A percentile compares a stretch with the other conserved stretches of the same genome.
These are phyloP conservation scores for Lactifluus volemus DNA, from an alignment of 768 basidiomycete genomes.

Conservation along the genomic window DNA sequence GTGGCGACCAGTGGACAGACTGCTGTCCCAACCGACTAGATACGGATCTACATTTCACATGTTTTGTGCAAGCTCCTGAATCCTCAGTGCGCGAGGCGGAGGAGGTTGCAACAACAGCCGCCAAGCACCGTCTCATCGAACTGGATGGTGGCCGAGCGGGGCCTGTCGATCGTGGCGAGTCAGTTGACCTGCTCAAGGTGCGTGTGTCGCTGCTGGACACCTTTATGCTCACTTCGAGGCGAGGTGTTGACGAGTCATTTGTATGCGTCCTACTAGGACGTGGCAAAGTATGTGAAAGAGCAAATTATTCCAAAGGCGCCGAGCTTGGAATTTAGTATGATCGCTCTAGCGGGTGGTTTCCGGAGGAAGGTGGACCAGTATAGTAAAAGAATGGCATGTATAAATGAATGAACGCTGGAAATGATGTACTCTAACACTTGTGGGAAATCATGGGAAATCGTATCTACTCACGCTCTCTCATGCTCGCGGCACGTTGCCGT, in stretches of 20 bases:
- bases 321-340: constrained; percentile 58
- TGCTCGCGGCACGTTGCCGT: too few species aligned
- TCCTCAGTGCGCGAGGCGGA: constrained; percentile 28
- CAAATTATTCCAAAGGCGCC: constrained; percentile 46
- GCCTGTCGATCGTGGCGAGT: constrained; percentile 72
- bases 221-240: not conserved
- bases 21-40: constrained; percentile 49
- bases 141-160: constrained; percentile 73
- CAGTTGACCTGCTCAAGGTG: constrained; percentile 50
- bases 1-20: constrained; percentile 66
- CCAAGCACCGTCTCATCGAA: constrained; percentile 53
- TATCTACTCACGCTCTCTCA: too few species aligned
- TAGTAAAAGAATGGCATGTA: not conserved
- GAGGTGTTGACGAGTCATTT: not conserved
- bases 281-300: constrained; percentile 51
- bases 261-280: constrained; percentile 39
- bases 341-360: constrained; percentile 37
- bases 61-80: constrained; percentile 66
- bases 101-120: not conserved
- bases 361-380: not conserved
- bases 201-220: not conserved
- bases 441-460: too few species aligned
- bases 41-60: constrained; percentile 79
- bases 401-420: not conserved
- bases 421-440: too few species aligned